Base-by-base conservation (phyloP, 2,329 filamentous ascomycete species). In the Daldinia sp. region DNA sequence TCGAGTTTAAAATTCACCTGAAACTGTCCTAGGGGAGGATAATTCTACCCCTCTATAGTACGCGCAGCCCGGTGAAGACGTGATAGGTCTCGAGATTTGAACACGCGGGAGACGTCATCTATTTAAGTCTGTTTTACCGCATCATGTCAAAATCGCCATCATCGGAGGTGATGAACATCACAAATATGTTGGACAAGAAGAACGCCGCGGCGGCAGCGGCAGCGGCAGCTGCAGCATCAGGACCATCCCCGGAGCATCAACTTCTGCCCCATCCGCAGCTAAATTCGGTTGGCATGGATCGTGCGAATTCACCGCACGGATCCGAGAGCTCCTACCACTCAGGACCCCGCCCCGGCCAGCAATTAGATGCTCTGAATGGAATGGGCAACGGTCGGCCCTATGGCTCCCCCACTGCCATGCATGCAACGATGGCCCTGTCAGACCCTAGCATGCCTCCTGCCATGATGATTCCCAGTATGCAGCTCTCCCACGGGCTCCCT, bases 301-400 rank as follows among this genome's bases (percentile, higher is more conserved):
- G 84, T 60, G 81, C 83, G 48, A 82, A 80, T 68, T 87, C 85
- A 5, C 84, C 85, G 8, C 85, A 87, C 74, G 84, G 84, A 58
- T 87, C 85, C 11, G 85, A 87, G 68, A 82, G 84, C 73, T 87
- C 84, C 4, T 81, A 83, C 61, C 85, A 85, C 72, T 85, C 84
- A 1, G 80, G 77, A 47, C 77, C 78, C 39, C 80, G 74, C 4
- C 72, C 56, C 4, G 73, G 66, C 10, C 64, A 61, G 15, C 50
- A 67, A 13, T 50, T 73, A 34, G 71, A 72, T 2, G 64, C 63
- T 10, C 41, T 81, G 64, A 79, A 82, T 70, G 80, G 78, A 60
- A 77, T 83, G 68, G 77, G 78, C 13, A 70, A 71, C 30, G 64
- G 67, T 17, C 77, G 82, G 62, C 77, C 82, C 1, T 87, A 86